Percentiles rank a stretch among this genome's conserved stretches.
Conservation (phyloP, 2,329 filamentous ascomycete species). For the Clonostachys solani region DNA sequence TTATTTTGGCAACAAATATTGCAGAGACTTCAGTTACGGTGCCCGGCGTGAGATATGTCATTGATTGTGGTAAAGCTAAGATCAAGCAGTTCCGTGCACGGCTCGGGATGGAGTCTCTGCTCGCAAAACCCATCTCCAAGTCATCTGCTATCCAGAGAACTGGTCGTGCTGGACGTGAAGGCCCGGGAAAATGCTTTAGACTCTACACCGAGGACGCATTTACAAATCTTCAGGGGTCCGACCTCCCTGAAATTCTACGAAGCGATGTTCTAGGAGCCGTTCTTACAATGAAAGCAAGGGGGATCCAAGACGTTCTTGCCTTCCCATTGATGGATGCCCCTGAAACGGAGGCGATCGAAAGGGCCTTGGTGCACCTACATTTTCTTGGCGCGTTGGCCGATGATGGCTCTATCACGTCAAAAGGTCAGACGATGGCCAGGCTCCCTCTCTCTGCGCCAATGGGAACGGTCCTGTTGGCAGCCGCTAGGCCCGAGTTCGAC, state of each 20-base stretch:
- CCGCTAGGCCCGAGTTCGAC: conserved; percentile 63
- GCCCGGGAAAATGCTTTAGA: conserved; percentile 81
- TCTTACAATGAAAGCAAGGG: conserved; percentile 89
- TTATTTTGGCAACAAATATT: conserved; percentile 93
- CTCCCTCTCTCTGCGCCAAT: conserved; percentile 80
- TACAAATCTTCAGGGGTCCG: conserved; percentile 63
- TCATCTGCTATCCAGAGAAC: conserved; percentile 90
- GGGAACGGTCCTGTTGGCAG: conserved; percentile 78
- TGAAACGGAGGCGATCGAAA: conserved; percentile 71
- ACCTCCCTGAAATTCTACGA: conserved; percentile 83
- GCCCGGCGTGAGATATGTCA: conserved; percentile 83
- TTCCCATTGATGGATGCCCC: conserved; percentile 88
- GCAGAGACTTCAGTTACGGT: conserved; percentile 98
- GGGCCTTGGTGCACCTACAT: conserved; percentile 76
- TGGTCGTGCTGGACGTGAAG: conserved; percentile 90
- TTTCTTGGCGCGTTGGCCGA: conserved; percentile 73
- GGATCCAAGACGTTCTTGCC: conserved; percentile 72
- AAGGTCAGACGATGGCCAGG: conserved; percentile 73
- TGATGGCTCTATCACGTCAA: conserved; percentile 66
- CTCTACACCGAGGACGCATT: conserved; percentile 83
- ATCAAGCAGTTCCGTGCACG: conserved; percentile 84
- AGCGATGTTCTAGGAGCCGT: conserved; percentile 85
- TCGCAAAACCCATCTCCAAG: conserved; percentile 87
- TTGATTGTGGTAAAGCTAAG: conserved; percentile 93
- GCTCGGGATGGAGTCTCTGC: conserved; percentile 83